Base-by-base conservation (phyloP, 345 rosid genomes). In the Eutrema japonicum region DNA sequence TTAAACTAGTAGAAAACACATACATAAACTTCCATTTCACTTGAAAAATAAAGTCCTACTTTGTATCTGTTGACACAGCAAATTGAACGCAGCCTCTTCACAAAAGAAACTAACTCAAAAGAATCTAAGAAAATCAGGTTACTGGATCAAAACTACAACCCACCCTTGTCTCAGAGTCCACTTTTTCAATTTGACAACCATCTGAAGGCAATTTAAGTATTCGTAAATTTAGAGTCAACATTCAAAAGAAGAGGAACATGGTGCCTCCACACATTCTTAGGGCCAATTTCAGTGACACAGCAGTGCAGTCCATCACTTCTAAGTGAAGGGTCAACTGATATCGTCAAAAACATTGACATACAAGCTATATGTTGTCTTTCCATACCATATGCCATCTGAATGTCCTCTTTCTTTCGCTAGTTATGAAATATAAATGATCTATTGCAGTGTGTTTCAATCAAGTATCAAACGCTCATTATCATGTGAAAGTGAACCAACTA, bases 141-240 rank as follows among this genome's bases (percentile, higher is more conserved):
- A 4, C 35, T 16, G 3, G 53, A 13, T 22, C 73, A 56, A 69
- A 46, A 12, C 74, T 27, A 70, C 50, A 66, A 8, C 27, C 36
- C 38, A 37, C 7, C 4, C 55, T 18, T 26, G 36, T 56, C 8
- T 56, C 33, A 45, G 47, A 45, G 2, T 45, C 36, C 35, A 48
- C 7, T 57, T 58, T 57, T 57, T 58, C 48, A 57, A 36, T 57
- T 13, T 46, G 10, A 68, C 52, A 68, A 42, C 62, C 63, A 41
- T 14, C 2, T 42, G 26, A 13, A 22, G 46, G 30, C 14, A 47
- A 36, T 5, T 46, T 69, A 45, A 22, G 26, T 1, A 22, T 1
- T 22, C 26, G 26, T 43, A 2, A 22, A 56, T 33, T 22, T 36
- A 13, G 10, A 47, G 58, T n/a, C 67, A 70, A 59, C 12, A 45